Percentiles rank a stretch among this genome's conserved stretches.
phyloP scores from a whole-genome alignment of 176 grass and related monocot species.

The Cocos nucifera region DNA sequence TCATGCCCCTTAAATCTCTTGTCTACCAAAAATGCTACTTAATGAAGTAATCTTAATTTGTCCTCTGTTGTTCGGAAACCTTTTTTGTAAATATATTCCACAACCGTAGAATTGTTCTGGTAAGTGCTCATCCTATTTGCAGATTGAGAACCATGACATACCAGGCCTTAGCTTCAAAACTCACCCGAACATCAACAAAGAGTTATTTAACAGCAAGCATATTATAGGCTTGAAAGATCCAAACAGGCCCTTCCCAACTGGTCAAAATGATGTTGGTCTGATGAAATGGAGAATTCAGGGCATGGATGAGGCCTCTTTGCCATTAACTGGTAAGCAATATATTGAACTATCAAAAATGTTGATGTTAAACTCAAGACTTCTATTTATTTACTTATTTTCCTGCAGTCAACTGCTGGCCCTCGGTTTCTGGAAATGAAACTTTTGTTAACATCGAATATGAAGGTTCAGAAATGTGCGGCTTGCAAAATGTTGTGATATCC shows the following conservation, averaged over 20 bases:
- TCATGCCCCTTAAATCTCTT: too few species aligned
- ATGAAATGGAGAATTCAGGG: constrained; percentile 84
- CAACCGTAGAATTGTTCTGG: constrained; percentile 1
- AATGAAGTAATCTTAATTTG: too few species aligned
- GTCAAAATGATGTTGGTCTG: constrained; percentile 74
- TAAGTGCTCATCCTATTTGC: constrained; percentile 7
- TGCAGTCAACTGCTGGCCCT: constrained; percentile 89
- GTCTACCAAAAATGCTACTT: too few species aligned
- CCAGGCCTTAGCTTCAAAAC: constrained; percentile 80
- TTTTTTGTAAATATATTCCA: not conserved
- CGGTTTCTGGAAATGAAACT: constrained; percentile 50
- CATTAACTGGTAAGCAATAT: constrained; percentile 47
- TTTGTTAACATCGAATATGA: constrained; percentile 80
- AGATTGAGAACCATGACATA: constrained; percentile 76
- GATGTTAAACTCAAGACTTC: not conserved
- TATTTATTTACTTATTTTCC: not conserved
- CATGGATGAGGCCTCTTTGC: constrained; percentile 69
- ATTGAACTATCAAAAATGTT: not conserved
- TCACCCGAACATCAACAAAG: constrained; percentile 73
- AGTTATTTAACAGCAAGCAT: constrained; percentile 65
- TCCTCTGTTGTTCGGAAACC: too few species aligned
- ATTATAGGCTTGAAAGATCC: constrained; percentile 71
- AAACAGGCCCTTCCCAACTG: constrained; percentile 69
- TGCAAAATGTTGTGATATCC: constrained; percentile 75
- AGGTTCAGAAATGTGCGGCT: constrained; percentile 71